These are phyloP conservation scores for Phytophthora citricola DNA, from an alignment of 352 stramenopile species.

Conservation along the genomic window DNA sequence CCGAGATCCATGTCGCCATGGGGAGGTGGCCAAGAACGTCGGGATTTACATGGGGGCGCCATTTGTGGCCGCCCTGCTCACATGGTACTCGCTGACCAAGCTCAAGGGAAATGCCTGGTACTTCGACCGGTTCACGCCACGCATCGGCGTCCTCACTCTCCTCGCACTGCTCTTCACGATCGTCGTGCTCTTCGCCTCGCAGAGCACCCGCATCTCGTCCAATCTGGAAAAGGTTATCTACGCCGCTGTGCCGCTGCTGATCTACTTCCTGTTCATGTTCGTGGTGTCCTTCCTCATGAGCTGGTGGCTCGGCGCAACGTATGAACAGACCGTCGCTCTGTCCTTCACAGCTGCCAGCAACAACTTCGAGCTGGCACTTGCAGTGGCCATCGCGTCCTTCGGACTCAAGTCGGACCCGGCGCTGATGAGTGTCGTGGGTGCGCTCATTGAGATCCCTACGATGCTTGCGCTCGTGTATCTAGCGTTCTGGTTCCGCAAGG, in stretches of 20 bases:
- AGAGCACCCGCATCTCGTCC: conserved; percentile 62
- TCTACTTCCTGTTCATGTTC: conserved; percentile 75
- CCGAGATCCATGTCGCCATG: conserved; percentile 48
- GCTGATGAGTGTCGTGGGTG: conserved; percentile 72
- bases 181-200: conserved; percentile 71
- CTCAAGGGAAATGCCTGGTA: conserved; percentile 50
- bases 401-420: conserved; percentile 75
- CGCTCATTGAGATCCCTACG: conserved; percentile 75
- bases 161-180: conserved; percentile 67
- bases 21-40: conserved; percentile 59
- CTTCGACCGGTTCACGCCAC: conserved; percentile 48
- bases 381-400: conserved; percentile 69
- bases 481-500: conserved; percentile 43
- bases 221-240: conserved; percentile 66
- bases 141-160: conserved; percentile 59
- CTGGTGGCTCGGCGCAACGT: conserved; percentile 40
- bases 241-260: conserved; percentile 56
- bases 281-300: conserved; percentile 49
- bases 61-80: conserved; percentile 45
- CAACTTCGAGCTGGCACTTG: conserved; percentile 79
- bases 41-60: conserved; percentile 68
- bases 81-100: conserved; percentile 47
- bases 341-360: conserved; percentile 81
- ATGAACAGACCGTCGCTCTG: conserved; percentile 48
- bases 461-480: conserved; percentile 70